Base-by-base conservation (phyloP, 768 basidiomycete genomes). In the Boletellus emodensis region DNA sequence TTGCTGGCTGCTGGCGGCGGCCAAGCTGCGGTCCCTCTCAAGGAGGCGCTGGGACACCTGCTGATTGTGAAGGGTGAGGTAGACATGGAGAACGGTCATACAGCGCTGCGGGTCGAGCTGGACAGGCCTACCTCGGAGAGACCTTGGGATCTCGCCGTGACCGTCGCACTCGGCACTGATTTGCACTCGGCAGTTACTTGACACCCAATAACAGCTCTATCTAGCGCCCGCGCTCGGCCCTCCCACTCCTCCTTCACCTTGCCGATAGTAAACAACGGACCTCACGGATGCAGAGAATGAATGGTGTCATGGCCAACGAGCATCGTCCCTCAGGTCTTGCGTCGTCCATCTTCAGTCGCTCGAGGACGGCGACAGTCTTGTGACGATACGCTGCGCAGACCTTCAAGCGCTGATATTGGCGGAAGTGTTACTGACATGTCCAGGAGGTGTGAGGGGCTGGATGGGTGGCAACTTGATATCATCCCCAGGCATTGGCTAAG, bases 21-120 rank as follows among this genome's bases (percentile, higher is more conserved):
- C 24, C 24, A 7, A 26, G 24, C 24, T 73, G 54, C 61, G 58
- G 59, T 62, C 64, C 55, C 68, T 72, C 59, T 87, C 82, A 61
- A 91, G 81, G 61, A 86, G 74, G 58, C 83, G 83, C 63, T 85
- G 85, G 67, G 91, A 91, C 44, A 79, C 84, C 68, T 82, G 82
- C 68, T 85, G 81, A 67, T 87, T 81, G 62, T 82, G 76, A 62
- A 83, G 79, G 65, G 75, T 66, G 63, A 87, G 87, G 69, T 82
- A 78, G 52, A 76, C 83, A 87, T 90, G 89, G 71, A 90, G 85
- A 71, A 80, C 76, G 76, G 76, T 88, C 87, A 88, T 89, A 66
- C 81, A 83, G 58, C 51, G 47, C 52, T 51, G 48, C 22, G 7
- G 22, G 20, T 30, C 14, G 22, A 44, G 24, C 24, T 26, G 24